Evolutionary conservation across 495 filamentous ascomycete species (phyloP), one percentile per base, ranked within the genome.

Genomic region (Penicillium verhagenii): DNA sequence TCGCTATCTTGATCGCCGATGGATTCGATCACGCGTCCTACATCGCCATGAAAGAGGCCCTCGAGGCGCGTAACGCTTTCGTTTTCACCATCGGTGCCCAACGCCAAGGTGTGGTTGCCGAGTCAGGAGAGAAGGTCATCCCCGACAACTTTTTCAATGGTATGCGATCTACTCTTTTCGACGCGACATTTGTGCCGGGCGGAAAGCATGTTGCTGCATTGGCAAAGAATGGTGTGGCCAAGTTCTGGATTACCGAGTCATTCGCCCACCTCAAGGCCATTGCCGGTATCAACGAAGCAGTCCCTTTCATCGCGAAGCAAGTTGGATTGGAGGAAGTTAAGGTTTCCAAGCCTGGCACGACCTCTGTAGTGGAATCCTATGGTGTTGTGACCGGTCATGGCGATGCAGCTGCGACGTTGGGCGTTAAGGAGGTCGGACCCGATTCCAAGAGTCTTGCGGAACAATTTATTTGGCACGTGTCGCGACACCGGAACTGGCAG

Each of bases 81-180:
- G 83, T 88, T 0, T 85, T 90, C 57, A 85, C 89, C 28, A 89
- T 96, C 52, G 88, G 81, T 77, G 85, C 71, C 5, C 68, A 72
- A 55, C 71, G 73, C 21, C 60, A 63, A 33, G 65, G 81, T 26
- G 78, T 94, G 50, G 83, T 74, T 20, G 76, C 89, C 10, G 79
- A 56, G 73, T 59, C 60, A 0, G 70, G 70, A 3, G 53, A 81
- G 43, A 85, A 82, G 14, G 74, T 89, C 1, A 71, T 79, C 25
- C 84, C 92, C 0, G 88, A 94, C 57, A 90, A 96, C 62, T 87
- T 92, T 63, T 82, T 94, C 54, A 84, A 90, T 47, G 90, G 87
- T 4, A 83, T 87, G 83, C 86, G 91, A 33, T 90, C 85, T 4
- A 96, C 90, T 4, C 82, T 96, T 73, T 93, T 96, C 58, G 92